Conservation (phyloP, 495 filamentous ascomycete genomes). For the Immersiella caudata region DNA sequence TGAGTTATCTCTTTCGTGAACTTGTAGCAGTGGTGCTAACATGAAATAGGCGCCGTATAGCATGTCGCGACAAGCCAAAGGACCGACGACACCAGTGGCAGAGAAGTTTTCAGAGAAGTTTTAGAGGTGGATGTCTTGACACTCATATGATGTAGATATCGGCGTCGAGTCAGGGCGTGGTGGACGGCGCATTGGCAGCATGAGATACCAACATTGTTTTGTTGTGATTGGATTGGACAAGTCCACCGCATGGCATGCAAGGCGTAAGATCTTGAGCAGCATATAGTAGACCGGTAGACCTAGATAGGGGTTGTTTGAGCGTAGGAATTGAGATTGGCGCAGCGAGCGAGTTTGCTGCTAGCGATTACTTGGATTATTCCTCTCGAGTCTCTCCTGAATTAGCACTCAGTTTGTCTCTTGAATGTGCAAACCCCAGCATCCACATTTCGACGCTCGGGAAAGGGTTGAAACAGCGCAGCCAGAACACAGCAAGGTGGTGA, state of each 20-base stretch:
- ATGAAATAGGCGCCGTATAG: conserved; percentile 62
- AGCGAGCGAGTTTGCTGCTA: background rate
- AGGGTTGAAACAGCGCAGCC: too few species aligned
- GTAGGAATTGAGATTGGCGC: background rate
- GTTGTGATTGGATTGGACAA: background rate
- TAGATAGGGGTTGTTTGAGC: background rate
- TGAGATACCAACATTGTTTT: conserved; percentile 16
- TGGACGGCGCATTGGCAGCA: conserved; percentile 12
- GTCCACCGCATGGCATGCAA: background rate
- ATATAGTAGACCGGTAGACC: background rate
- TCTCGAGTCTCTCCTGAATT: too few species aligned
- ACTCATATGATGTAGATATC: background rate
- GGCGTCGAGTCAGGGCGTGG: background rate
- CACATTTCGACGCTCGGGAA: too few species aligned
- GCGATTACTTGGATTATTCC: background rate
- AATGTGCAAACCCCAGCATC: too few species aligned
- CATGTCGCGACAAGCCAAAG: conserved; percentile 60
- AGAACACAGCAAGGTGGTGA: too few species aligned
- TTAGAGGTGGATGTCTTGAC: conserved; percentile 4
- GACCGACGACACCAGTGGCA: conserved; percentile 54
- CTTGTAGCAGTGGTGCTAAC: conserved; percentile 19
- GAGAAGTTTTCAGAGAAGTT: conserved; percentile 41
- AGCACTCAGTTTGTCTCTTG: too few species aligned
- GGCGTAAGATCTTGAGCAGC: background rate
- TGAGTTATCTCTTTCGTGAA: conserved; percentile 50